Percentiles rank a stretch among this genome's conserved stretches.
phyloP scores from a whole-genome alignment of 371 early-diverging fungal species.

The Apophysomyces variabilis region DNA sequence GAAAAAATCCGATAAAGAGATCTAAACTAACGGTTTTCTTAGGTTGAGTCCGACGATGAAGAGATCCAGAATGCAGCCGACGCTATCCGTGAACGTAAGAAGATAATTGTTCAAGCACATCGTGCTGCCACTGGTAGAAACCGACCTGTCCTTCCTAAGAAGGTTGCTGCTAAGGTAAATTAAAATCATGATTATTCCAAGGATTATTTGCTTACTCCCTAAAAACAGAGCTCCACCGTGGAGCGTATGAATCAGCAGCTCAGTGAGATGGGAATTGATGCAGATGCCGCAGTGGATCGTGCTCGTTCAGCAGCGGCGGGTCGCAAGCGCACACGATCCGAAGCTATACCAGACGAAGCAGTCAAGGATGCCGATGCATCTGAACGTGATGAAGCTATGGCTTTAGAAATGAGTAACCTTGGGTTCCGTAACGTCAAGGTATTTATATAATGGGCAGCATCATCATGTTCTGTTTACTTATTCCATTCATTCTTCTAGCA shows the following conservation, averaged over 20 bases:
- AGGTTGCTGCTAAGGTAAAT: constrained; percentile 50
- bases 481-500: constrained; percentile 27
- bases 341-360: constrained; percentile 51
- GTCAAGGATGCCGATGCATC: constrained; percentile 57
- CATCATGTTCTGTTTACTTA: background rate
- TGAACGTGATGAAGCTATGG: constrained; percentile 52
- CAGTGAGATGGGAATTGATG: constrained; percentile 64
- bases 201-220: background rate
- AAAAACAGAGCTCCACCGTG: constrained; percentile 28
- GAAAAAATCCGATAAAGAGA: background rate
- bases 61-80: constrained; percentile 78
- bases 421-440: constrained; percentile 78
- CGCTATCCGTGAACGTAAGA: constrained; percentile 86
- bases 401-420: constrained; percentile 70
- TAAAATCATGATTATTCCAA: background rate
- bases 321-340: constrained; percentile 70
- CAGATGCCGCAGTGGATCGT: constrained; percentile 52
- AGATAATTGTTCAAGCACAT: constrained; percentile 76
- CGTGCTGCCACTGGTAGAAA: constrained; percentile 76
- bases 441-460: constrained; percentile 9
- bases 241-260: constrained; percentile 68
- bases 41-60: constrained; percentile 74
- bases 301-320: constrained; percentile 54
- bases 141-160: constrained; percentile 64
- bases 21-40: background rate